Evolutionary conservation across 2,329 filamentous ascomycete genomes (phyloP), one percentile per base, ranked within the genome.

Genomic region (Botrytis pseudocinerea): DNA sequence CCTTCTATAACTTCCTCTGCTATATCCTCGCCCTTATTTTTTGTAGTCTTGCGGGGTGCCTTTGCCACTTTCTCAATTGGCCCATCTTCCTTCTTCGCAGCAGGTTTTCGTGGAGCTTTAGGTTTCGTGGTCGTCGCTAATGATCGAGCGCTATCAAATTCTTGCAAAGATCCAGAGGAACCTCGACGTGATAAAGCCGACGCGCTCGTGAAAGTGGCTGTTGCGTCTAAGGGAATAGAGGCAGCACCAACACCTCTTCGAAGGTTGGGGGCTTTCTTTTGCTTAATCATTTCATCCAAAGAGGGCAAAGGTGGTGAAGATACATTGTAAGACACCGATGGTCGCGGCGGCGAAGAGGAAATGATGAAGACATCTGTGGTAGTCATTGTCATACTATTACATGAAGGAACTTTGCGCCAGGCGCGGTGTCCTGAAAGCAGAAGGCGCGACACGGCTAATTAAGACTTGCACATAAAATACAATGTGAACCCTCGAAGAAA

Each of bases 221-320:
- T 75, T 2, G 81, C 82, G 76, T 82, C 77, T 25, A 80, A 75
- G 7, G 85, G 82, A 51, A 85, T 82, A 6, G 83, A 76, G 1
- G 81, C 76, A 4, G 81, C 81, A 74, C 81, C 81, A 74, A 79
- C 84, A 9, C 82, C 84, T 59, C 79, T 83, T 59, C 78, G 79
- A 16, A 84, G 74, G 63, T 35, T 28, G 1, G 81, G 60, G 4
- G 82, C 75, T 51, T 74, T 79, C 70, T 83, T 85, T 4, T 35
- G 28, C 20, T 82, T 81, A 1, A 87, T 76, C 16, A 90, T 79
- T 4, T 89, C 84, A 54, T 83, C 82, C 0, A 89, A 80, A 0
- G 87, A 84, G 4, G 88, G 88, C 2, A 83, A 83, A 76, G 74
- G 80, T 76, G 76, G 81, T 66, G 78, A 80, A 59, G 79, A 77